Base-by-base conservation (phyloP, 2,329 filamentous ascomycete genomes). In the Colletotrichum sp. region DNA sequence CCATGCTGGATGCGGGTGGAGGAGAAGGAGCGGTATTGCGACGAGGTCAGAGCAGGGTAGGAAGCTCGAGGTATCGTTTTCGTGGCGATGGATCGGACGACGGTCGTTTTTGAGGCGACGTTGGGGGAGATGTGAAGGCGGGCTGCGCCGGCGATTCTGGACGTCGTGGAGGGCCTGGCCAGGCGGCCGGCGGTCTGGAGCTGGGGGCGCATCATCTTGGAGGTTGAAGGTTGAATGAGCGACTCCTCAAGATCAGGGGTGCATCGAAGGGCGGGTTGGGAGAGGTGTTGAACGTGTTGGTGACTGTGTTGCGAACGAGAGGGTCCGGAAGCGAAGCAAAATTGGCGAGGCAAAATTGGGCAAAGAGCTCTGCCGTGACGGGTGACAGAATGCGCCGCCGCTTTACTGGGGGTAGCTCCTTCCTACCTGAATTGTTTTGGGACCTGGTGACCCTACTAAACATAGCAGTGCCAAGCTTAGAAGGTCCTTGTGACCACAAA, bases 1-100 rank as follows among this genome's bases (percentile, higher is more conserved):
- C 74, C 77, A 57, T 74, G 74, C 44, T 76, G 74, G 59, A 76
- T 74, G 36, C 74, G 74, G 24, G 74, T 76, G 32, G 70, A 68
- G 57, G 52, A 65, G 70, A 76, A 76, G 44, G 74, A 73, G 32
- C 74, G 74, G 64, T 76, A 76, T 49, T 69, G 74, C 26, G 74
- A 73, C 18, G 70, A 69, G n/a, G 74, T 32, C 34, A 76, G 71
- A 16, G n/a, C 74, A 21, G 72, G 26, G 59, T 18, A 36, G 18
- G 66, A 28, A 34, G 44, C 57, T 28, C 28, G 21, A 8, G 71
- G 57, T 52, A 69, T 68, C 57, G 70, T 26, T 67, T 12, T 75
- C 55, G 72, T 66, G 12, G 59, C 21, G 21, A 69, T 72, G 39
- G 63, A 59, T n/a, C 64, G 36, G 26, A 15, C 12, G 30, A 21